Percentiles rank a stretch among this genome's conserved stretches.
Evolutionary conservation across 2,329 filamentous ascomycete species (phyloP).

Genomic region (Cladosporium cucumerinum): DNA sequence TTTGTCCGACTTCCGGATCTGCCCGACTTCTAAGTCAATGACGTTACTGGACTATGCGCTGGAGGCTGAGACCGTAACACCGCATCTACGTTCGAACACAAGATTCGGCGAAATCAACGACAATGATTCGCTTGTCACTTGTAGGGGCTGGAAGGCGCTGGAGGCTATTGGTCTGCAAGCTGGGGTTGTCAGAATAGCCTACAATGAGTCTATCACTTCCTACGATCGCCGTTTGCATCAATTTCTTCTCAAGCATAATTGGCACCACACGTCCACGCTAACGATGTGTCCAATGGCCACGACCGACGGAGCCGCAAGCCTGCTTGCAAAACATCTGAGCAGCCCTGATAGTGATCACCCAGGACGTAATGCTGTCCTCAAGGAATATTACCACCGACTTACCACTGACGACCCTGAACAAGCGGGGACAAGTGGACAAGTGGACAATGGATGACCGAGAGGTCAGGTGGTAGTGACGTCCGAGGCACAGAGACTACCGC

Average conservation of each 20-base stretch:
- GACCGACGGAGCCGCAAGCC: slow-evolving; percentile 59
- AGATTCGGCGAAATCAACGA: neutral
- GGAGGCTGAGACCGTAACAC: neutral
- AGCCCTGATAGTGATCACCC: slow-evolving; percentile 6
- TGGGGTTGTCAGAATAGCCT: neutral
- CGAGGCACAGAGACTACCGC: slow-evolving; percentile 61
- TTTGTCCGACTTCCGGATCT: no score
- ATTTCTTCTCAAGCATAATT: slow-evolving; percentile 57
- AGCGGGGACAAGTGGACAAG: slow-evolving; percentile 74
- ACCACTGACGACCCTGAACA: slow-evolving; percentile 49
- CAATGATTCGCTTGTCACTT: neutral
- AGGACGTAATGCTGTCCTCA: slow-evolving; percentile 23
- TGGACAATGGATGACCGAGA: slow-evolving; percentile 76
- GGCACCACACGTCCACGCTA: slow-evolving; percentile 58
- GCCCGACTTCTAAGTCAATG: no score
- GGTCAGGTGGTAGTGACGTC: slow-evolving; percentile 66
- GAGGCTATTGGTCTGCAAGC: neutral
- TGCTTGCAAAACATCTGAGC: slow-evolving; percentile 48
- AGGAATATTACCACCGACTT: slow-evolving; percentile 46
- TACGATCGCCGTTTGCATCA: slow-evolving; percentile 56
- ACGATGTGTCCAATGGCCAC: slow-evolving; percentile 64
- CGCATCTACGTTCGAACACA: neutral
- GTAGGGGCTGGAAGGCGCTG: neutral
- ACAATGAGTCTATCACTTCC: slow-evolving; percentile 16
- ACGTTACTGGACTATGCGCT: neutral